phyloP scores from a whole-genome alignment of 1,284 basidiomycete species.

The Lignosus rhinocerotis region DNA sequence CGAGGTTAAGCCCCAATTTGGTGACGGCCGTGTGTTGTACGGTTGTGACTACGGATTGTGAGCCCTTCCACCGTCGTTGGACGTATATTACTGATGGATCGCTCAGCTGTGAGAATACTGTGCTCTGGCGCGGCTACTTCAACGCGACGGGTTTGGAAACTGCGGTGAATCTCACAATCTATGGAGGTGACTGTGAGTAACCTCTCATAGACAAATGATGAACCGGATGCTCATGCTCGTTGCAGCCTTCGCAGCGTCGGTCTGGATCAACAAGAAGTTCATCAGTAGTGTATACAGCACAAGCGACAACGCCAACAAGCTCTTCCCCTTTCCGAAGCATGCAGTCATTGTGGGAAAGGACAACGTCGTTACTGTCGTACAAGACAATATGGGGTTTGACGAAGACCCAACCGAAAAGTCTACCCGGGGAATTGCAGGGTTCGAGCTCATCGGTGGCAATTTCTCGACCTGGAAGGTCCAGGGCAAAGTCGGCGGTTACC shows the following conservation, averaged over 20 bases:
- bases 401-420: constrained; percentile 59
- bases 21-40: constrained; percentile 73
- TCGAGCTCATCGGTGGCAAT: constrained; percentile 57
- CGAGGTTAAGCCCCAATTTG: constrained; percentile 67
- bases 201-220: too few species aligned
- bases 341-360: constrained; percentile 52
- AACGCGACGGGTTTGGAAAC: constrained; percentile 54
- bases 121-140: constrained; percentile 83
- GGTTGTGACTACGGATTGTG: constrained; percentile 82
- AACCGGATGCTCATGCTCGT: neutral
- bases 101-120: constrained; percentile 71
- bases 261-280: constrained; percentile 77
- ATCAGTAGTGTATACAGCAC: constrained; percentile 68
- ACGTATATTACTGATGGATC: neutral
- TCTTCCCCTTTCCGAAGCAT: constrained; percentile 62
- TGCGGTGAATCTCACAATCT: constrained; percentile 71
- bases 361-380: constrained; percentile 76
- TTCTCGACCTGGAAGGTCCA: constrained; percentile 79
- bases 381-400: constrained; percentile 81
- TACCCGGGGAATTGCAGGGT: constrained; percentile 76
- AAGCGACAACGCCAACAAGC: constrained; percentile 61
- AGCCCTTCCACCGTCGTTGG: constrained; percentile 25
- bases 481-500: constrained; percentile 80
- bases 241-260: constrained; percentile 72
- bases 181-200: constrained; percentile 70